These are phyloP conservation scores for Ascochyta viciae-villosae DNA, from an alignment of 2,329 filamentous ascomycete genomes.

Conservation along the genomic window DNA sequence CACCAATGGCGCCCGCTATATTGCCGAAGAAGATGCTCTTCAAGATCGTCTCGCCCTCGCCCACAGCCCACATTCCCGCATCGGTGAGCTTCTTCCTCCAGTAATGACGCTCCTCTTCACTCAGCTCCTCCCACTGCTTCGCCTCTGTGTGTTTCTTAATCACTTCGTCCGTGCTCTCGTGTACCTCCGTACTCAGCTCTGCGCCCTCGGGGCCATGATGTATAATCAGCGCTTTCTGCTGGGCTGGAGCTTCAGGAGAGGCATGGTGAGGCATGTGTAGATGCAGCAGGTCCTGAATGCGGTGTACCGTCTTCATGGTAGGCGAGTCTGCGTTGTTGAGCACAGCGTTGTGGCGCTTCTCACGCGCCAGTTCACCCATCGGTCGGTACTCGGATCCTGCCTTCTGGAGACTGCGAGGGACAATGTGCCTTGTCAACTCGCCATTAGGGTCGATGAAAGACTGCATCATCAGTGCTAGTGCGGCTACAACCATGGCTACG, in stretches of 20 bases:
- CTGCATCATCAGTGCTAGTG: conserved; percentile 69
- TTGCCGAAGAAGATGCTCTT: conserved; percentile 80
- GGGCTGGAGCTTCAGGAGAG: conserved; percentile 11
- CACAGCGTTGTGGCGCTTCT: conserved; percentile 32
- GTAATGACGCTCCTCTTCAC: conserved; percentile 64
- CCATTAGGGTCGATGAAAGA: conserved; percentile 62
- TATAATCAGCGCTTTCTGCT: conserved; percentile 52
- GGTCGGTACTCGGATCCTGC: conserved; percentile 36
- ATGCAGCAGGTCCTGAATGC: conserved; percentile 45
- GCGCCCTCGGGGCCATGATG: conserved; percentile 47
- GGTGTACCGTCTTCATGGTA: conserved; percentile 33
- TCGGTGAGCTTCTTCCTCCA: conserved; percentile 75
- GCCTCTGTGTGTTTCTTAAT: conserved; percentile 55
- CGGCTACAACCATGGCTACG: conserved; percentile 64
- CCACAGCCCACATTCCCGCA: conserved; percentile 79
- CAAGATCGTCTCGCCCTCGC: conserved; percentile 78
- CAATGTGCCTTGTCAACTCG: conserved; percentile 55
- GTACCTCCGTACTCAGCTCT: conserved; percentile 52
- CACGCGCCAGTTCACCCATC: conserved; percentile 38
- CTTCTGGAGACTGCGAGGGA: conserved; percentile 60
- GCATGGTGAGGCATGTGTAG: conserved; percentile 29
- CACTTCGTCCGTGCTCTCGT: conserved; percentile 42
- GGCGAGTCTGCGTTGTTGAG: conserved; percentile 39
- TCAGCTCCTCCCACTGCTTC: conserved; percentile 75
- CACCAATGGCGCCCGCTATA: conserved; percentile 65